phyloP scores from a whole-genome alignment of 164 flowering plant species.

The Chimonanthus salicifolius region DNA sequence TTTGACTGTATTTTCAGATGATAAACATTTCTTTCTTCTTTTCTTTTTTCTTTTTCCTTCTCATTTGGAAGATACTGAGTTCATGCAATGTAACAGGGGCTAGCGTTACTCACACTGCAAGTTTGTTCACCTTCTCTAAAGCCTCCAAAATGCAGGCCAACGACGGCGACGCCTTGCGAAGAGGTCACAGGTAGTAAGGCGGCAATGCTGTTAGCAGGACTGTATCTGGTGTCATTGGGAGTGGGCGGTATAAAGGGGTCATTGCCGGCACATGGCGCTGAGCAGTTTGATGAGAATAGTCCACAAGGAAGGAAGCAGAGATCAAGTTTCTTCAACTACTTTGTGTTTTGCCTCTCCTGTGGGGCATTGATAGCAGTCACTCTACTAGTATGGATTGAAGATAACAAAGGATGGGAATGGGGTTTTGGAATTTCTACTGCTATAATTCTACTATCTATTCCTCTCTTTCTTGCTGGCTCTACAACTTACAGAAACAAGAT shows the following conservation, averaged over 20 bases:
- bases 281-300: slow-evolving; percentile 66
- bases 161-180: slow-evolving; percentile 21
- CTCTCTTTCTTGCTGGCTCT: slow-evolving; percentile 62
- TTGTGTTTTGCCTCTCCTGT: slow-evolving; percentile 58
- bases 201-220: slow-evolving; percentile 52
- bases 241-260: slow-evolving; percentile 90
- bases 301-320: slow-evolving; percentile 54
- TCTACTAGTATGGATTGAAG: slow-evolving; percentile 83
- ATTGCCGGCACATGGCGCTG: slow-evolving; percentile 75
- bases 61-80: background rate
- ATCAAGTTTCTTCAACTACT: slow-evolving; percentile 79
- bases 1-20: background rate
- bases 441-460: slow-evolving; percentile 49
- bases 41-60: background rate
- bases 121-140: slow-evolving; percentile 47
- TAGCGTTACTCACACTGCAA: slow-evolving; percentile 64
- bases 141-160: slow-evolving; percentile 34
- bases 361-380: slow-evolving; percentile 82
- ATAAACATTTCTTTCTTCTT: background rate
- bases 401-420: slow-evolving; percentile 88
- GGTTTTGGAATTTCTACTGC: slow-evolving; percentile 63
- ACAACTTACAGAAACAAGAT: slow-evolving; percentile 53
- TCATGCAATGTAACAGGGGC: slow-evolving; percentile 46
- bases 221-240: slow-evolving; percentile 72
- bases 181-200: slow-evolving; percentile 36